Evolutionary conservation across 2,329 filamentous ascomycete genomes (phyloP).

Genomic region (Fonsecaea erecta): DNA sequence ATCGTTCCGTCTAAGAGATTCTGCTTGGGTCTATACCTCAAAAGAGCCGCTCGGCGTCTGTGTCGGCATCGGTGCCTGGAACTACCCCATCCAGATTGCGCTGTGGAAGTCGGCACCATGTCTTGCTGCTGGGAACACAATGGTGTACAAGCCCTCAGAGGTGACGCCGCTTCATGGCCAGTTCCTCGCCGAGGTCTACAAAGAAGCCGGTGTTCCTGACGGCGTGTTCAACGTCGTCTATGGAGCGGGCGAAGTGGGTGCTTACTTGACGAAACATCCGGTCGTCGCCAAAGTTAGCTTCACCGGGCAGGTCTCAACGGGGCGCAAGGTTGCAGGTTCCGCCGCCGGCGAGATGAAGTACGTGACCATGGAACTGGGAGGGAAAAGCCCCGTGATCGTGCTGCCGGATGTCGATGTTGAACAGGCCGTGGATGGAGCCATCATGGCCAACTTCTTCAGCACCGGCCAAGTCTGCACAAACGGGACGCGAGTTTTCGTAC

Average conservation of each 20-base stretch:
- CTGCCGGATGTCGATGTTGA: constrained; percentile 79
- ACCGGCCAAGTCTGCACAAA: constrained; percentile 93
- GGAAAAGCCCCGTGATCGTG: constrained; percentile 80
- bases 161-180: constrained; percentile 83
- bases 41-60: constrained; percentile 84
- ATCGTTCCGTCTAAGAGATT: constrained; percentile 71
- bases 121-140: constrained; percentile 82
- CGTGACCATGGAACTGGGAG: constrained; percentile 89
- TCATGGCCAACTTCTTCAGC: constrained; percentile 94
- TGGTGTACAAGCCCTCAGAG: constrained; percentile 90
- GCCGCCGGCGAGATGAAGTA: constrained; percentile 84
- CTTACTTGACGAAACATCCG: constrained; percentile 72
- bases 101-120: constrained; percentile 89
- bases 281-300: constrained; percentile 84
- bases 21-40: constrained; percentile 81
- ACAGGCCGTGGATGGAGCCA: constrained; percentile 82
- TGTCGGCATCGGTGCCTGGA: constrained; percentile 87
- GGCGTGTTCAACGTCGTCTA: constrained; percentile 89
- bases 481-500: constrained; percentile 85
- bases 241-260: constrained; percentile 77
- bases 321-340: constrained; percentile 76
- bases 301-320: constrained; percentile 83
- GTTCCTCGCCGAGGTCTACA: constrained; percentile 74
- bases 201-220: constrained; percentile 76
- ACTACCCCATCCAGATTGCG: constrained; percentile 89